A percentile compares a stretch with the other conserved stretches of the same genome.
Evolutionary conservation across 2,329 filamentous ascomycete species (phyloP).

Genomic region (Escovopsis sp.): DNA sequence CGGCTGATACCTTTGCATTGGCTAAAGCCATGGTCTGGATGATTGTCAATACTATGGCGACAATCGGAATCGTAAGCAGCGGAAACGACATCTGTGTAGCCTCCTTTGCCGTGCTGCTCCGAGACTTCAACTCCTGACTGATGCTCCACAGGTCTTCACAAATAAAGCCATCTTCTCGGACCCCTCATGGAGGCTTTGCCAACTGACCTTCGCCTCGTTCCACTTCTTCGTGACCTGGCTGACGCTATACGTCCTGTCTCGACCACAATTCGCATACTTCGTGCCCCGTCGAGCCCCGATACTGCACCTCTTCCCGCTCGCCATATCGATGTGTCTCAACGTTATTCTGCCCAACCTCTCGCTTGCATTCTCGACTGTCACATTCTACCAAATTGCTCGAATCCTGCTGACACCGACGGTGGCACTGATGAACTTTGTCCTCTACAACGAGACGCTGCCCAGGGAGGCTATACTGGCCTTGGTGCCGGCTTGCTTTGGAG

Average conservation of each 20-base stretch:
- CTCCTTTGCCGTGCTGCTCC: slow-evolving; percentile 2
- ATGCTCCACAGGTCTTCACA: slow-evolving; percentile 41
- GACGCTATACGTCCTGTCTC: slow-evolving; percentile 47
- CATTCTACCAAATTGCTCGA: slow-evolving; percentile 56
- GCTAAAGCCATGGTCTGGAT: slow-evolving; percentile 34
- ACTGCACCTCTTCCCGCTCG: slow-evolving; percentile 46
- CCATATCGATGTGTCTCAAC: slow-evolving; percentile 52
- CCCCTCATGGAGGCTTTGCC: slow-evolving; percentile 42
- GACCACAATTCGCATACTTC: slow-evolving; percentile 44
- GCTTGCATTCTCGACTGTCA: slow-evolving; percentile 51
- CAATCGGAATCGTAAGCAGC: slow-evolving; percentile 42
- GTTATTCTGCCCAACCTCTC: slow-evolving; percentile 56
- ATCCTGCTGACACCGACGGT: slow-evolving; percentile 53
- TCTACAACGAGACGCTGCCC: slow-evolving; percentile 44
- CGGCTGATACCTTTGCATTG: neutral
- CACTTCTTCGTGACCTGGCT: slow-evolving; percentile 53
- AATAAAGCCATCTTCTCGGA: slow-evolving; percentile 58
- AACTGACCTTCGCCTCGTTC: slow-evolving; percentile 53
- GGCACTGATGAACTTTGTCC: slow-evolving; percentile 47
- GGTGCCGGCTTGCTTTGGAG: slow-evolving; percentile 46
- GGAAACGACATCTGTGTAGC: too few species aligned
- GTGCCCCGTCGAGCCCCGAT: slow-evolving; percentile 39
- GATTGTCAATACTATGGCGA: slow-evolving; percentile 45
- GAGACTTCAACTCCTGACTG: slow-evolving; percentile 2
- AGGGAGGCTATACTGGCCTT: slow-evolving; percentile 38